Base-by-base conservation (phyloP, 1,284 basidiomycete species). In the Sanguinoderma infundibulare region DNA sequence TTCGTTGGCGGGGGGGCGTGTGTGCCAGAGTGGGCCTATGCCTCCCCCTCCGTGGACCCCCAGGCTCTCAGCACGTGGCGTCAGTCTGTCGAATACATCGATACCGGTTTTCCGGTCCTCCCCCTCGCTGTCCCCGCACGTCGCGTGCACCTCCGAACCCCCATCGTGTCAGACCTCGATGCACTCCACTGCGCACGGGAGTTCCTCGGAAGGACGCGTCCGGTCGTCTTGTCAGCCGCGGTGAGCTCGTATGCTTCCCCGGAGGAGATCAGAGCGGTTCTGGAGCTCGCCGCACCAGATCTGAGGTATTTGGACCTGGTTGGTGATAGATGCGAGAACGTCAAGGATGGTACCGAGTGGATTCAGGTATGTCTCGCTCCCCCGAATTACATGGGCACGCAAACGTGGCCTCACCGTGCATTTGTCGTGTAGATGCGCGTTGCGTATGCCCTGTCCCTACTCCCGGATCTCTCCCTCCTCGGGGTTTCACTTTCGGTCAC, bases 1-100 rank as follows among this genome's bases (percentile, higher is more conserved):
- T 62, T 68, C 40, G 39, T 68, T 34, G 59, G 59, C 3, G 61
- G 64, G 3, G 64, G 63, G 30, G 61, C 65, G 38, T 63, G 63
- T 38, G 59, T 46, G n/a, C 61, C 65, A 2, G 63, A 62, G 44
- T 62, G 57, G 59, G 63, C 61, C 8, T 57, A 57, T 26, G 51
- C 40, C 15, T 42, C 46, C 8, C 57, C 60, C 20, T 59, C 53
- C 34, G 15, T 40, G 6, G 50, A 60, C 15, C 30, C 62, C 10
- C 44, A 52, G 12, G 49, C 54, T 1, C 60, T 63, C 7, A 55
- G 55, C 12, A 47, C 60, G 34, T 66, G 65, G 65, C 57, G 42
- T 28, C 34, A 51, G 20, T 50, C 38, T 5, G 47, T 67, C 1
- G 61, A 67, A 50, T 54, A 39, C 28, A 49, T 67, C 38, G 63